Conservation (phyloP, 169 alveolate species). For the Plasmodium vinckei region DNA sequence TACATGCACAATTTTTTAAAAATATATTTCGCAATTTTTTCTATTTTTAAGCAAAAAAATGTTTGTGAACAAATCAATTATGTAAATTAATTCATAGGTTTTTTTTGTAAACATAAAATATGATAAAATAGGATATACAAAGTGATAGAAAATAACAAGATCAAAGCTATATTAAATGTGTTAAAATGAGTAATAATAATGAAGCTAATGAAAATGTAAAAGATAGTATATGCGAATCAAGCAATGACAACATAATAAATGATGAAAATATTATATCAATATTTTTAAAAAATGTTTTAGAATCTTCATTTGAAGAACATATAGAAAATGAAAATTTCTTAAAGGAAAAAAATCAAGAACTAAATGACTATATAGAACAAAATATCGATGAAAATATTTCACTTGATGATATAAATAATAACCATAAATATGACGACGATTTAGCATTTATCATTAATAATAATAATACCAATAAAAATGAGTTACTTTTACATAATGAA, state of each 20-base stretch:
- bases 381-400: conserved; percentile 17
- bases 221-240: conserved; percentile 13
- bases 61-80: too few relatives aligned
- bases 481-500: background rate
- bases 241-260: conserved; percentile 21
- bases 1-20: too few relatives aligned
- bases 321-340: conserved; percentile 27
- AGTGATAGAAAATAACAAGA: too few relatives aligned
- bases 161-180: background rate
- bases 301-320: conserved; percentile 40
- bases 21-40: too few relatives aligned
- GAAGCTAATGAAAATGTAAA: conserved; percentile 4
- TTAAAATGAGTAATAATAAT: conserved; percentile 28
- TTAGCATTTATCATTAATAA: conserved; percentile 11
- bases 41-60: too few relatives aligned
- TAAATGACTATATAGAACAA: conserved; percentile 37
- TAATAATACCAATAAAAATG: conserved; percentile 11
- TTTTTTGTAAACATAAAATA: too few relatives aligned
- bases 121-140: too few relatives aligned
- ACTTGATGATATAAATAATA: conserved; percentile 1
- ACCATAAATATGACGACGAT: conserved; percentile 18
- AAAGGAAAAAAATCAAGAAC: conserved; percentile 41
- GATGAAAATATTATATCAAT: conserved; percentile 54
- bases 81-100: too few relatives aligned
- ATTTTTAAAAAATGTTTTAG: conserved; percentile 53